Conservation (phyloP, 768 basidiomycete genomes). For the Boletus reticuloceps region DNA sequence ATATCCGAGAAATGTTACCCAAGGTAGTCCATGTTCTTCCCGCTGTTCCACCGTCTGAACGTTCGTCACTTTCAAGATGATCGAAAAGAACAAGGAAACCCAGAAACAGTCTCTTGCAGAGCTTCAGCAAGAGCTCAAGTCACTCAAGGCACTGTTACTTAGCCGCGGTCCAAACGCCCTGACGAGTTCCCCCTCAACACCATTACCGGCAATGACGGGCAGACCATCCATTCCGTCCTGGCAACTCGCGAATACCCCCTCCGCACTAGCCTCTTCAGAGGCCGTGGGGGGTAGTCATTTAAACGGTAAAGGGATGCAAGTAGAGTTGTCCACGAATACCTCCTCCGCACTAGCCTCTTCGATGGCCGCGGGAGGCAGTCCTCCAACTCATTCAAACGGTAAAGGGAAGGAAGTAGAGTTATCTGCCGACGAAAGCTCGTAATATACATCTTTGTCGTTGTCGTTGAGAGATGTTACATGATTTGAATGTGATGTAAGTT, state of each 20-base stretch:
- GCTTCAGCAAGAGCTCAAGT: slow-evolving; percentile 91
- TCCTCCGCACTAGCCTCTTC: slow-evolving; percentile 22
- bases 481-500: too few relatives aligned
- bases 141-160: slow-evolving; percentile 84
- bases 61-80: slow-evolving; percentile 58
- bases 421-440: slow-evolving; percentile 15
- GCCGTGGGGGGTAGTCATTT: neutral
- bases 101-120: slow-evolving; percentile 83
- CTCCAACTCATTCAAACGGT: too few relatives aligned
- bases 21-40: slow-evolving; percentile 52
- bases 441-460: slow-evolving; percentile 1
- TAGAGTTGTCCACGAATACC: slow-evolving; percentile 39
- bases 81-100: slow-evolving; percentile 86
- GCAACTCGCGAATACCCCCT: slow-evolving; percentile 63
- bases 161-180: slow-evolving; percentile 58
- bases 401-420: slow-evolving; percentile 36
- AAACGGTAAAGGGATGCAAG: slow-evolving; percentile 28
- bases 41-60: neutral
- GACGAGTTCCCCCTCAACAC: slow-evolving; percentile 47
- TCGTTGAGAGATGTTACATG: too few relatives aligned
- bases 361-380: slow-evolving; percentile 4
- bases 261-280: slow-evolving; percentile 20
- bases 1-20: slow-evolving; percentile 88
- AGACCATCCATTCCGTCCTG: slow-evolving; percentile 85
- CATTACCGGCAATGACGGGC: slow-evolving; percentile 49